A percentile compares a stretch with the other conserved stretches of the same genome.
phyloP scores from a whole-genome alignment of 2,329 filamentous ascomycete genomes.

The Penicillium aurantiogriseum region DNA sequence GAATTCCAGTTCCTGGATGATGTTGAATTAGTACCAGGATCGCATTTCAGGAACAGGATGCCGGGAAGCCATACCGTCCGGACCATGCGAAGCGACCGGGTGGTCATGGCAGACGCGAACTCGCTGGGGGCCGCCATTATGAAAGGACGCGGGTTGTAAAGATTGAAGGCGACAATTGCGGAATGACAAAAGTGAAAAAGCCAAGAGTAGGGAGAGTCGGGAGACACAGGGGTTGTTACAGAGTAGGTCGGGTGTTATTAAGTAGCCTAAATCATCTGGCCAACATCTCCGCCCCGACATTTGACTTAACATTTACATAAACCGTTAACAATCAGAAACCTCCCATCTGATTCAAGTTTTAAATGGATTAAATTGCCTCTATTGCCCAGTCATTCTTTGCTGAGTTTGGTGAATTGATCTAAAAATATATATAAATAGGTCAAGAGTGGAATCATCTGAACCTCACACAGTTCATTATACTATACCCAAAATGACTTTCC shows the following conservation, averaged over 20 bases:
- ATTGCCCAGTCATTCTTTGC: no score
- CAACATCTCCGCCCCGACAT: not conserved
- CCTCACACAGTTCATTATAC: no score
- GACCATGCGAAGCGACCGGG: slow-evolving; percentile 82
- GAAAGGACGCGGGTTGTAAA: not conserved
- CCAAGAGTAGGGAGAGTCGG: not conserved
- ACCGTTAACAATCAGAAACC: not conserved
- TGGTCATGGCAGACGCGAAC: slow-evolving; percentile 60
- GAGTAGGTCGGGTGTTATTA: not conserved
- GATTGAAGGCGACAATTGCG: not conserved
- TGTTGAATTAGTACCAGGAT: slow-evolving; percentile 8
- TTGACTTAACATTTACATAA: not conserved
- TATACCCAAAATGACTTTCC: no score
- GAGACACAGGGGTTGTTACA: not conserved
- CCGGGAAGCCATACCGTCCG: slow-evolving; percentile 64
- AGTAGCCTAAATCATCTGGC: slow-evolving; percentile 1
- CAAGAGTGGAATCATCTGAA: no score
- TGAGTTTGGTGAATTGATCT: no score
- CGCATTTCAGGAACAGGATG: slow-evolving; percentile 3
- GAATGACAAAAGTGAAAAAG: not conserved
- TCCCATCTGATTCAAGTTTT: not conserved
- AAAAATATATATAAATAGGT: no score
- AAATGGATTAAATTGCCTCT: not conserved
- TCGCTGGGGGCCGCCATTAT: slow-evolving; percentile 37
- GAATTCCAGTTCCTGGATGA: slow-evolving; percentile 76